Percentiles rank a stretch among this genome's conserved stretches.
Evolutionary conservation across 2,329 filamentous ascomycete genomes (phyloP).

Genomic region (Trichoderma atrobrunneum): DNA sequence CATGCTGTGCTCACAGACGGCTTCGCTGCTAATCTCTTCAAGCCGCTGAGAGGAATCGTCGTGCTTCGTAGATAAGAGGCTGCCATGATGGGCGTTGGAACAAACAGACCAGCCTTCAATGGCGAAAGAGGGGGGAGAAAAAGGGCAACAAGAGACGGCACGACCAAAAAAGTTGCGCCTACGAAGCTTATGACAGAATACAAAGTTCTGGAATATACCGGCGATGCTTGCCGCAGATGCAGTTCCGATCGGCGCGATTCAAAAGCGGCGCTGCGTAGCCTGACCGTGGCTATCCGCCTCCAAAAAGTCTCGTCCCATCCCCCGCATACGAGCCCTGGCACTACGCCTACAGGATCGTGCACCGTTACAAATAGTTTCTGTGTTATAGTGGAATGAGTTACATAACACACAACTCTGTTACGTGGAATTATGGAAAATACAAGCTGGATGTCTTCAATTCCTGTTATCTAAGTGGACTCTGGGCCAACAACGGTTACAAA

Average conservation of each 20-base stretch:
- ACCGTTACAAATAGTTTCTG: not conserved
- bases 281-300: conserved; percentile 26
- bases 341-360: not conserved
- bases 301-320: conserved; percentile 14
- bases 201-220: not conserved
- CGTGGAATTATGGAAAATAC: not conserved
- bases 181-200: not conserved
- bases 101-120: not conserved
- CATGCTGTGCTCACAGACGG: conserved; percentile 24
- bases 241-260: not conserved
- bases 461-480: not conserved
- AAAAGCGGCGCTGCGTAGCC: conserved; percentile 15
- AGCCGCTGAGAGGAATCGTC: conserved; percentile 45
- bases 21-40: conserved; percentile 33
- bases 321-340: not conserved
- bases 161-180: not conserved
- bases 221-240: conserved; percentile 7
- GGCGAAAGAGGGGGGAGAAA: not conserved
- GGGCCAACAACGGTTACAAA: not conserved
- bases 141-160: not conserved
- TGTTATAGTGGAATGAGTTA: not conserved
- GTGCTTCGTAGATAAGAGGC: conserved; percentile 47
- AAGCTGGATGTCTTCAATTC: not conserved
- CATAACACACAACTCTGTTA: not conserved
- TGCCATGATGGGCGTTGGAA: conserved; percentile 41